Evolutionary conservation across 2,329 filamentous ascomycete genomes (phyloP), one percentile per base, ranked within the genome.

Genomic region (Calonectria crousiana): DNA sequence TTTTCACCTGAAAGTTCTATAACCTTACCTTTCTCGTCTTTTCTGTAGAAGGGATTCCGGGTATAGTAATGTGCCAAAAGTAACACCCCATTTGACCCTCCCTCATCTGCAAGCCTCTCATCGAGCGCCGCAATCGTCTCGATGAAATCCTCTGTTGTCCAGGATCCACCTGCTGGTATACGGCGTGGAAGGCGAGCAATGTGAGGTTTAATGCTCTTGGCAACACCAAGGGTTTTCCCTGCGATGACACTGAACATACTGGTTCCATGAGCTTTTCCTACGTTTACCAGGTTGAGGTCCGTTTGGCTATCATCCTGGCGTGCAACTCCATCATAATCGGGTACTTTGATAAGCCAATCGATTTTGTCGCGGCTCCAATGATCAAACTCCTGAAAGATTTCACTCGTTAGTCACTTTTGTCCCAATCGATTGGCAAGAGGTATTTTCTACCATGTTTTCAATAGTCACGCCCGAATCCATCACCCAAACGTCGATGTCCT

Each of bases 401-500:
- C 4, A 13, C 49, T 28, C 1, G 23, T 18, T 2, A 32, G 23
- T 13, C 8, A 16, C 4, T 23, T 6, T 28, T 11, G 18, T 6
- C 4, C 13, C 23, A 3, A 4, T 2, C 11, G 4, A 6, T 5
- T 34, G 16, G 30, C 32, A 6, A 51, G 13, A 34, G 36, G 36
- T 5, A 38, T 38, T 38, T 16, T 13, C 16, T 34, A 65, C 58
- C 10, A 26, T 44, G 16, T 71, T 56, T 11, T 41, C 47, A 11
- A 28, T 26, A 14, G 32, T 53, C 3, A 36, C 8, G 0, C 68
- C 58, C 4, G 68, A 64, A 41, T 71, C 68, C 20, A 71, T 65
- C n/a, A 71, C 32, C 68, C 68, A 71, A 32, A 71, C 68, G 34
- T 71, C 68, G 1, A 71, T 32, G n/a, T 71, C 44, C 16, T 44